phyloP scores from a whole-genome alignment of 2,329 filamentous ascomycete genomes.

The Sarocladiaceae sp. region DNA sequence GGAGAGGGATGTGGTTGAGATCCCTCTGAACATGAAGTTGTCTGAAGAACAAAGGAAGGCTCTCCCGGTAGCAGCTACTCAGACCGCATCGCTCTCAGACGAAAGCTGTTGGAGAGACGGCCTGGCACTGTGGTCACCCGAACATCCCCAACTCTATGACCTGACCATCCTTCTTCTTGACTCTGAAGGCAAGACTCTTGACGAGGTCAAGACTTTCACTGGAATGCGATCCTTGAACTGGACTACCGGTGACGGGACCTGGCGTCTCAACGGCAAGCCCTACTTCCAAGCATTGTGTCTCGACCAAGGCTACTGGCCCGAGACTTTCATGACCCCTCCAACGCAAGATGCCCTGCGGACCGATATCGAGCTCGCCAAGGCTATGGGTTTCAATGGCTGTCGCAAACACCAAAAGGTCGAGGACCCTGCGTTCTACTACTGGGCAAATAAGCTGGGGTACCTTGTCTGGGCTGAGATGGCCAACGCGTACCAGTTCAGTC shows the following conservation, averaged over 20 bases:
- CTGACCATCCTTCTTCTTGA: constrained; percentile 49
- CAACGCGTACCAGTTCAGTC: constrained; percentile 59
- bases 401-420: constrained; percentile 64
- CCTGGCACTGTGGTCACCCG: constrained; percentile 59
- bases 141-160: constrained; percentile 53
- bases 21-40: constrained; percentile 47
- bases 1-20: constrained; percentile 42
- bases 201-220: constrained; percentile 55
- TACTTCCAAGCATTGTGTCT: constrained; percentile 58
- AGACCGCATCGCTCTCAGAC: constrained; percentile 29
- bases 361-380: constrained; percentile 54
- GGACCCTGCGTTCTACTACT: constrained; percentile 56
- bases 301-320: constrained; percentile 62
- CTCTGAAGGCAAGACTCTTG: constrained; percentile 34
- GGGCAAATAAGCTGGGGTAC: constrained; percentile 56
- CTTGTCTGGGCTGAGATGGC: constrained; percentile 63
- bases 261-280: constrained; percentile 54
- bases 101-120: constrained; percentile 44
- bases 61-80: constrained; percentile 31
- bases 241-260: constrained; percentile 52
- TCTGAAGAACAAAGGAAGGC: constrained; percentile 33
- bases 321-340: constrained; percentile 56
- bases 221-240: constrained; percentile 60
- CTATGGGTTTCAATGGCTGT: constrained; percentile 62
- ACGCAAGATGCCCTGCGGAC: constrained; percentile 37